Evolutionary conservation across 148 eudicot genomes (phyloP), one percentile per base, ranked within the genome.

Genomic region (Salicornia ramosissima): DNA sequence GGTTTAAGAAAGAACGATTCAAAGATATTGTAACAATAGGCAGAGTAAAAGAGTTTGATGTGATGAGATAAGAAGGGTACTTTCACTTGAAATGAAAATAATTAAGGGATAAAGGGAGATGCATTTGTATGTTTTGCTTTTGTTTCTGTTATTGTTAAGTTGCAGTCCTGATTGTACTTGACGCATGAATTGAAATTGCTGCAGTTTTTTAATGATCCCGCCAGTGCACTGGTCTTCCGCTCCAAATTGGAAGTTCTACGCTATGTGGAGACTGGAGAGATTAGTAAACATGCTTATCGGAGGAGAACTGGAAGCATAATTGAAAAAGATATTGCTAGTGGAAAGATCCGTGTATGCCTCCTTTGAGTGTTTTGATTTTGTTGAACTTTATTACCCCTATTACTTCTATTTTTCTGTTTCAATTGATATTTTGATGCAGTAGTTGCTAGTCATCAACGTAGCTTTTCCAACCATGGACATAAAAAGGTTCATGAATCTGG

Each of bases 171-270:
- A 53, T 50, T 39, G 47, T 65, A 56, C 55, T 24, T 33, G 64
- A 33, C 55, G 18, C 18, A 42, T 74, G 59, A 25, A 39, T 59
- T 72, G 51, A 28, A 60, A 70, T 56, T 57, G 30, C 30, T 71
- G 60, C 85, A 88, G 94, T 84, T 56, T 49, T 88, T 80, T 76
- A 26, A 42, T 25, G 83, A 88, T 70, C 80, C 90, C 52, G 86
- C 71, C 15, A 83, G 79, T 78, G 86, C 87, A 54, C 87, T 89
- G 67, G 80, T 80, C 64, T 89, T 92, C 72, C 84, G 80, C 76
- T 89, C 97, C 51, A 82, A 79, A 76, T 26, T 29, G 67, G 96
- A 89, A 65, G 89, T 70, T 74, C 49, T 80, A 60, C 96, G 96
- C 57, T 89, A 75, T 83, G 51, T 92, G 71, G 79, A 87, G 43